A percentile compares a stretch with the other conserved stretches of the same genome.
Conservation (phyloP, 2,329 filamentous ascomycete species). For the Fusarium mundagurra region DNA sequence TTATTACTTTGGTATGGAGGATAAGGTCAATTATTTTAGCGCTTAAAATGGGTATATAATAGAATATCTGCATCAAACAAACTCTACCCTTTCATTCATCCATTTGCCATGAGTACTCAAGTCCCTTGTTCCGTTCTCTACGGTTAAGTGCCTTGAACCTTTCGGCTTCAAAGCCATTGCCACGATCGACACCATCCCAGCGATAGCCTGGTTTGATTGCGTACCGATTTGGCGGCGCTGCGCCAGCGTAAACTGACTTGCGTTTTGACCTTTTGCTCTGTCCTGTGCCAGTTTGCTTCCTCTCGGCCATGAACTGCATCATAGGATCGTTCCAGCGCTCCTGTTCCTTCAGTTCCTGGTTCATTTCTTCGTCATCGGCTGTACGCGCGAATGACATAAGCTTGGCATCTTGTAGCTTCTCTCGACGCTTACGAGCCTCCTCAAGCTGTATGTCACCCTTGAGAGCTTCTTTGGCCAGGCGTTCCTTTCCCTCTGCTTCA, state of each 20-base stretch:
- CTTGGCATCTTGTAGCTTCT: conserved; percentile 81
- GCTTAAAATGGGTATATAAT: conserved; percentile 41
- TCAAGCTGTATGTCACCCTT: conserved; percentile 87
- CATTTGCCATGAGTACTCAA: conserved; percentile 97
- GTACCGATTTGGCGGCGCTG: conserved; percentile 89
- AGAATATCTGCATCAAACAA: conserved; percentile 22
- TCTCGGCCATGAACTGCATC: conserved; percentile 75
- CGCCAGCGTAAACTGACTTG: conserved; percentile 79
- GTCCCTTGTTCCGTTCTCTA: conserved; percentile 76
- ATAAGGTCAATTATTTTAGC: not conserved
- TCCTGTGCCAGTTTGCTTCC: conserved; percentile 46
- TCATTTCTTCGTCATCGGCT: conserved; percentile 88
- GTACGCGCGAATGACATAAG: conserved; percentile 81
- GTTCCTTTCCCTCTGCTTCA: conserved; percentile 78
- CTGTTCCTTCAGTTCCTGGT: conserved; percentile 79
- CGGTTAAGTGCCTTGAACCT: conserved; percentile 90
- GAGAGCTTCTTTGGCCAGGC: conserved; percentile 73
- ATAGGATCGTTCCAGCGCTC: conserved; percentile 96
- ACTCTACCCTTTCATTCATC: conserved; percentile 70
- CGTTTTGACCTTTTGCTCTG: conserved; percentile 50
- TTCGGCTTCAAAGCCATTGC: conserved; percentile 93
- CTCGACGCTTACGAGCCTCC: conserved; percentile 70
- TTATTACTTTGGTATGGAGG: not conserved
- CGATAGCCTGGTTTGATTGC: conserved; percentile 90
- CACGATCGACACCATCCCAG: conserved; percentile 96